Percentiles rank a stretch among this genome's conserved stretches.
Conservation (phyloP, 208 protist species). For the Polymyxa betae region DNA sequence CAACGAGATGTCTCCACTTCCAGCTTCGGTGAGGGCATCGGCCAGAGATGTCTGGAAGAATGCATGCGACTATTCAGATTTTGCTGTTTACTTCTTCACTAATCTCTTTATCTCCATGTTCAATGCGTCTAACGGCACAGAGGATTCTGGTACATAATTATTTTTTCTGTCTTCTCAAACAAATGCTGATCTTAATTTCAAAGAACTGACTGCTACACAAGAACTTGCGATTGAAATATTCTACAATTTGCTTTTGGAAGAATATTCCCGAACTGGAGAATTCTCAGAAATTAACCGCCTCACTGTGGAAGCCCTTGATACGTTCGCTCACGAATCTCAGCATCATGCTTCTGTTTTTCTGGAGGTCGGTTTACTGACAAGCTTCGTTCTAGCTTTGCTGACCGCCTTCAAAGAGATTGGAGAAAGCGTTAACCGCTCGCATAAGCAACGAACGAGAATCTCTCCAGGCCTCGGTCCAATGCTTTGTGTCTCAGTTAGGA, state of each 20-base stretch:
- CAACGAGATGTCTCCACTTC: not conserved
- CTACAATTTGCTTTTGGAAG: not conserved
- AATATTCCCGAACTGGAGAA: not conserved
- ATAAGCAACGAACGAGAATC: not conserved
- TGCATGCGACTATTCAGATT: not conserved
- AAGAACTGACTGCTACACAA: constrained; percentile 10
- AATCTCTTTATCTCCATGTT: not conserved
- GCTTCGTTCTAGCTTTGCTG: not conserved
- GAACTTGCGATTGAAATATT: constrained; percentile 35
- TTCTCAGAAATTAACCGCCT: not conserved
- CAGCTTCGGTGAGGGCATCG: not conserved
- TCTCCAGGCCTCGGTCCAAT: not conserved
- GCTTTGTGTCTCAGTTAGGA: not conserved
- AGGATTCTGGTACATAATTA: too few relatives aligned
- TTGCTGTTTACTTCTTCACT: not conserved
- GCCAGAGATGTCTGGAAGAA: not conserved
- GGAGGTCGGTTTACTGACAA: not conserved
- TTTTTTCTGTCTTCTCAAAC: too few relatives aligned
- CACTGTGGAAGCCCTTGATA: constrained; percentile 1
- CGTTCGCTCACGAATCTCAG: not conserved
- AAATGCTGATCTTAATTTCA: not conserved
- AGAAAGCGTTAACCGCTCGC: not conserved
- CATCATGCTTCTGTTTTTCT: not conserved
- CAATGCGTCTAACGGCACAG: too few relatives aligned
- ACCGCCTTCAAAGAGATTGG: not conserved